Percentiles rank a stretch among this genome's conserved stretches.
These are phyloP conservation scores for Thalassia testudinum DNA, from an alignment of 116 monocot species.

Conservation along the genomic window DNA sequence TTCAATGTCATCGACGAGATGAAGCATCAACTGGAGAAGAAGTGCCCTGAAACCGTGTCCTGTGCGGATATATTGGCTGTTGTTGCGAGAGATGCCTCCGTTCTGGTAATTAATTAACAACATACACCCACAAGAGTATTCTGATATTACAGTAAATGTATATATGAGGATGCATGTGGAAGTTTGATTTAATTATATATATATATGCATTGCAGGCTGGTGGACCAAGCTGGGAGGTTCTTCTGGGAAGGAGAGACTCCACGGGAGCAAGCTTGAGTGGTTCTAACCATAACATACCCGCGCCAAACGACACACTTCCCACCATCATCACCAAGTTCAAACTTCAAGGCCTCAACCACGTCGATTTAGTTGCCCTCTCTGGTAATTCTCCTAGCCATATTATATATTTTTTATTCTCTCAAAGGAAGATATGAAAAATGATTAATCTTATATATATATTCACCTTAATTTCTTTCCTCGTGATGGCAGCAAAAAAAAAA, in stretches of 20 bases:
- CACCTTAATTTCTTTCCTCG: no score
- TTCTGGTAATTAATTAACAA: no score
- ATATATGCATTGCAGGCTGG: slow-evolving; percentile 11
- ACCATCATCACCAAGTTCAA: slow-evolving; percentile 39
- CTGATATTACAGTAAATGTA: no score
- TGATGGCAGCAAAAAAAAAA: no score
- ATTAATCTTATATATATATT: no score
- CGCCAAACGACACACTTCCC: slow-evolving; percentile 34
- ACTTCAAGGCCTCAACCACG: slow-evolving; percentile 41
- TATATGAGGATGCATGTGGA: no score
- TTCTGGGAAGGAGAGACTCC: slow-evolving; percentile 55
- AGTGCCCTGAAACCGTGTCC: slow-evolving; percentile 53
- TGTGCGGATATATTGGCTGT: slow-evolving; percentile 67
- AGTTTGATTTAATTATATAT: no score
- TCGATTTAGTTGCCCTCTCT: slow-evolving; percentile 57
- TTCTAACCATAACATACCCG: slow-evolving; percentile 51
- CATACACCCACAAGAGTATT: no score
- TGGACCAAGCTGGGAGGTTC: slow-evolving; percentile 37
- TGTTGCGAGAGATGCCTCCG: slow-evolving; percentile 55
- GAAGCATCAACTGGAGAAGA: slow-evolving; percentile 46
- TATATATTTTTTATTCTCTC: no score
- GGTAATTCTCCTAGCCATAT: slow-evolving; percentile 22
- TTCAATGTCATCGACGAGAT: slow-evolving; percentile 67
- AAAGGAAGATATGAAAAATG: no score
- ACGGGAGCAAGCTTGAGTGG: slow-evolving; percentile 30